Evolutionary conservation across 768 basidiomycete genomes (phyloP), one percentile per base, ranked within the genome.

Genomic region (Termitomyces sp.): DNA sequence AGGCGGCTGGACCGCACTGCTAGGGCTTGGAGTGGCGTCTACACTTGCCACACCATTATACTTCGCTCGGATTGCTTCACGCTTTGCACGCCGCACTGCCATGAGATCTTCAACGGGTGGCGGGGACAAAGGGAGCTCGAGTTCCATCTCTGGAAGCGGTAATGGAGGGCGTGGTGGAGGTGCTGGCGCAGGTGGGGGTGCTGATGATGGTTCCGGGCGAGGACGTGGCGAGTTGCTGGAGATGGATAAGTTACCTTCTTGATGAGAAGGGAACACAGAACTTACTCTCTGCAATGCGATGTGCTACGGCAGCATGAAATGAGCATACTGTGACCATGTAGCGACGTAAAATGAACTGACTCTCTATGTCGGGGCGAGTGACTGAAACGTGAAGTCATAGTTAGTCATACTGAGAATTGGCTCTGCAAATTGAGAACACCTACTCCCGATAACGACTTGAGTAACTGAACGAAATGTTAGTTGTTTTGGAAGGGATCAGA

Each of bases 1-100:
- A 80, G 84, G 84, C 83, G 84, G 85, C 65, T 83, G 81, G 67
- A 82, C 81, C 82, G 85, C 84, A 85, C 85, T 87, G 72, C 82
- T 84, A 73, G 82, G 81, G 65, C 81, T 83, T 35, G 82, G 79
- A 59, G 79, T 81, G 60, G 76, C 67, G 62, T 78, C 77, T 54
- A 73, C 70, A 58, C 77, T 80, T 54, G 75, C 68, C 54, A 76
- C 70, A 16, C 79, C 80, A 5, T 76, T 64, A 70, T 91, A 88
- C 70, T 90, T 92, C 54, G 89, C 90, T 42, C 89, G 73, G 54
- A 94, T 93, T 9, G 88, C 91, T 57, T 83, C 83, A 28, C 91
- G 84, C 58, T 75, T 79, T 14, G 88, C 88, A 27, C 87, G 81
- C 9, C 89, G 83, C 28, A 81, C 85, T 23, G 81, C 88, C 34